Percentiles rank a stretch among this genome's conserved stretches.
phyloP scores from a whole-genome alignment of 2,329 filamentous ascomycete genomes.

The Fusarium acutatum region DNA sequence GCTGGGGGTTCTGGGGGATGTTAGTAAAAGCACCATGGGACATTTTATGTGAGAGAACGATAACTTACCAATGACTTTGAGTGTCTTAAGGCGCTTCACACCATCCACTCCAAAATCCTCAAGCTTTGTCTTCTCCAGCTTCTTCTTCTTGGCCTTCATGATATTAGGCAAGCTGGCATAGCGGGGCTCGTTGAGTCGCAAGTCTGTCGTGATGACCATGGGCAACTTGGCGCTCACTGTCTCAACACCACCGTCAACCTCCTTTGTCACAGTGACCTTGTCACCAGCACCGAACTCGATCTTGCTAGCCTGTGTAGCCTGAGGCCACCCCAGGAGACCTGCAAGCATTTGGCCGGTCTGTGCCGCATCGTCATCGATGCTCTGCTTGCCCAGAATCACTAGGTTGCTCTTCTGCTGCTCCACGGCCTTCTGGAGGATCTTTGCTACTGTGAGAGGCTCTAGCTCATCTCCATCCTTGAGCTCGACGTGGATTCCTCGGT shows the following conservation, averaged over 20 bases:
- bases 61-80: constrained; percentile 83
- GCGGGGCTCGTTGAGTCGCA: constrained; percentile 92
- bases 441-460: constrained; percentile 92
- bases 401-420: constrained; percentile 88
- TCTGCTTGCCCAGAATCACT: constrained; percentile 95
- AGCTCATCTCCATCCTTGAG: constrained; percentile 77
- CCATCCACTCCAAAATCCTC: constrained; percentile 82
- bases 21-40: constrained; percentile 5
- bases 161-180: constrained; percentile 98
- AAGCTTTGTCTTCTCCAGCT: constrained; percentile 89
- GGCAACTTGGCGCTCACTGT: constrained; percentile 87
- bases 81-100: constrained; percentile 80
- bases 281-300: constrained; percentile 79
- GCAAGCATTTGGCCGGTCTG: constrained; percentile 99
- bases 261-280: constrained; percentile 79
- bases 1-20: constrained; percentile 75
- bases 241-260: constrained; percentile 96
- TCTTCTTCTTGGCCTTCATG: constrained; percentile 99
- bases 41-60: not conserved
- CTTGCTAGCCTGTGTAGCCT: constrained; percentile 92
- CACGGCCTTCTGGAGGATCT: constrained; percentile 82
- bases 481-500: constrained; percentile 90
- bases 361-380: constrained; percentile 93
- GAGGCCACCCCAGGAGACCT: constrained; percentile 88
- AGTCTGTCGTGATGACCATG: constrained; percentile 93